Conservation (phyloP, 2,329 filamentous ascomycete genomes). For the Fusarium concolor region DNA sequence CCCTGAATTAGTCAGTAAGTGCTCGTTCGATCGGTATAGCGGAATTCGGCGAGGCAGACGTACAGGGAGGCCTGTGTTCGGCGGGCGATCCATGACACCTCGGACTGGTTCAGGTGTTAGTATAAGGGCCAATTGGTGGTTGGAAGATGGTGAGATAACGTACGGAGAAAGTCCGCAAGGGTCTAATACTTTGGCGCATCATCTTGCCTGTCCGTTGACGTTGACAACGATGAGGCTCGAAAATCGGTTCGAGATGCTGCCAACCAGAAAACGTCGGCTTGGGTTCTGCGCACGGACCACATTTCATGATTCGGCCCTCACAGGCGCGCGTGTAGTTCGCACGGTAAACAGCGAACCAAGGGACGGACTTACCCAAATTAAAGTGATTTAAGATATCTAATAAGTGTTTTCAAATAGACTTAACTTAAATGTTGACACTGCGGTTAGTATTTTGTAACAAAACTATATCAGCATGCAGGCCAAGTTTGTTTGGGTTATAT, state of each 20-base stretch:
- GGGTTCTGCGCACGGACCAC: constrained; percentile 39
- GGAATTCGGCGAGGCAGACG: constrained; percentile 18
- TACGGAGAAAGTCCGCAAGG: constrained; percentile 45
- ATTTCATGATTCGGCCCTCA: background rate
- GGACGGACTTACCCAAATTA: too few species aligned
- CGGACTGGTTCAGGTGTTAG: constrained; percentile 35
- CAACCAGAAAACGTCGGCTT: constrained; percentile 39
- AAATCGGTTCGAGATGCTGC: constrained; percentile 28
- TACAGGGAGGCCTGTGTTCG: constrained; percentile 47
- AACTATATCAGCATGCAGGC: too few species aligned
- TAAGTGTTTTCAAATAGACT: too few species aligned
- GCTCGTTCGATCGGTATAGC: background rate
- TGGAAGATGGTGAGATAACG: fast-evolving
- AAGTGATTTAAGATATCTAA: too few species aligned
- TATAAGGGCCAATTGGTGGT: background rate
- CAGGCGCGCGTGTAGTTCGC: constrained; percentile 25
- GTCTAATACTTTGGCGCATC: constrained; percentile 47
- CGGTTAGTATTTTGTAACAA: too few species aligned
- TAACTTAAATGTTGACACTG: too few species aligned
- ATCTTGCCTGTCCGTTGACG: constrained; percentile 44
- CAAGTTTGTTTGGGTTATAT: too few species aligned
- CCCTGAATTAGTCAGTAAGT: constrained; percentile 29
- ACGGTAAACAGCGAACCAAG: too few species aligned
- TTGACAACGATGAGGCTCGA: constrained; percentile 39
- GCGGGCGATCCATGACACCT: constrained; percentile 41